Evolutionary conservation across 2,329 filamentous ascomycete genomes (phyloP).

Genomic region (Stemphylium lycopersici): DNA sequence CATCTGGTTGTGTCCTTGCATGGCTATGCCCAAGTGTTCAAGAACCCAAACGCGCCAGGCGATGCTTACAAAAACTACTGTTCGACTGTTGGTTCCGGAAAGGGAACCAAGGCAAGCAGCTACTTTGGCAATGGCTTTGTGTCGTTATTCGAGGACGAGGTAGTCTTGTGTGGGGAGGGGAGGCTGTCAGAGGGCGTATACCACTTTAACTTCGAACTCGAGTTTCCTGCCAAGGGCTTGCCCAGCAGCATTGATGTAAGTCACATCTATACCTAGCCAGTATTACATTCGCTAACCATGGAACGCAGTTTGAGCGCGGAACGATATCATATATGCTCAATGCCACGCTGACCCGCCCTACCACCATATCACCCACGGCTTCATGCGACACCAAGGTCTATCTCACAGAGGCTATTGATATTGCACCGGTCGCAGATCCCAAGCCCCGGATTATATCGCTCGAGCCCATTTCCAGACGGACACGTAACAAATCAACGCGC

Average conservation of each 20-base stretch:
- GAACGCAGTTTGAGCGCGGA: slow-evolving; percentile 86
- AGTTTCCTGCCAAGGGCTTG: slow-evolving; percentile 71
- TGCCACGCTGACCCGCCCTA: slow-evolving; percentile 86
- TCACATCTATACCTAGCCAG: slow-evolving; percentile 13
- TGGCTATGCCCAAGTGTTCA: slow-evolving; percentile 80
- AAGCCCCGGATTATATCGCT: slow-evolving; percentile 84
- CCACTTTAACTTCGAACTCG: slow-evolving; percentile 77
- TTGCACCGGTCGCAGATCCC: slow-evolving; percentile 74
- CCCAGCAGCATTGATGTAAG: slow-evolving; percentile 96
- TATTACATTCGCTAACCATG: slow-evolving; percentile 23
- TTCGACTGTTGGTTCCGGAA: slow-evolving; percentile 60
- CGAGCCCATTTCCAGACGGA: slow-evolving; percentile 79
- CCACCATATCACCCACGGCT: slow-evolving; percentile 78
- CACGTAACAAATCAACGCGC: slow-evolving; percentile 62
- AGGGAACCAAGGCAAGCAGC: slow-evolving; percentile 57
- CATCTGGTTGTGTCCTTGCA: slow-evolving; percentile 80
- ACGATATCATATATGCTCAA: slow-evolving; percentile 91
- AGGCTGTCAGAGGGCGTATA: slow-evolving; percentile 75
- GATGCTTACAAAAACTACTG: slow-evolving; percentile 58
- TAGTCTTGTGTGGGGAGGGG: slow-evolving; percentile 79
- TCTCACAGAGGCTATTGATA: slow-evolving; percentile 82
- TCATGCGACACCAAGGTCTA: slow-evolving; percentile 82
- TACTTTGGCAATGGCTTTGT: slow-evolving; percentile 79
- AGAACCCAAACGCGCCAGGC: slow-evolving; percentile 67
- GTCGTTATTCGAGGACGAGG: slow-evolving; percentile 83